Conservation (phyloP, 345 rosid genomes). For the Citrus australasica region DNA sequence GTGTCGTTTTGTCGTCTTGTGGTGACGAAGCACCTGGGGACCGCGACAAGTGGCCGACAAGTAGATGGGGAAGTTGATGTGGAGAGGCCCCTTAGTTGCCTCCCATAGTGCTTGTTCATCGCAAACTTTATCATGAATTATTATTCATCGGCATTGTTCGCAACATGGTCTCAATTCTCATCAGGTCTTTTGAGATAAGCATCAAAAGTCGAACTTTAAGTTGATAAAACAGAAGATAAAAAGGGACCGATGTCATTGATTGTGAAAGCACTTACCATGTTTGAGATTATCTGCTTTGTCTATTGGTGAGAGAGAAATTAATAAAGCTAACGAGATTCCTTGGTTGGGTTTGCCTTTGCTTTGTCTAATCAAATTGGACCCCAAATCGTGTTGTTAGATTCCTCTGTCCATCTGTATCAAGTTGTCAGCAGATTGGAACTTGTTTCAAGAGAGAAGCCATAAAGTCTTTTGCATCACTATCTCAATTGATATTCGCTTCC, state of each 20-base stretch:
- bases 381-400: slow-evolving; percentile 24
- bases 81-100: slow-evolving; percentile 7
- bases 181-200: slow-evolving; percentile 14
- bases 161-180: neutral
- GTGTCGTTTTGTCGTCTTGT: neutral
- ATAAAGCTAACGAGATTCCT: slow-evolving; percentile 19
- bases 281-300: slow-evolving; percentile 21
- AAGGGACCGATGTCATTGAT: slow-evolving; percentile 1
- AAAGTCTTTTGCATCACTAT: slow-evolving; percentile 8
- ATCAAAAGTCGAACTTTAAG: slow-evolving; percentile 7
- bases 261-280: slow-evolving; percentile 8
- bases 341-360: slow-evolving; percentile 22
- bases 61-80: slow-evolving; percentile 24
- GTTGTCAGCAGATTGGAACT: slow-evolving; percentile 6
- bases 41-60: slow-evolving; percentile 35
- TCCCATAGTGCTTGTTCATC: slow-evolving; percentile 17
- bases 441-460: slow-evolving; percentile 4
- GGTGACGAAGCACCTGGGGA: slow-evolving; percentile 6
- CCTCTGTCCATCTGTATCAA: slow-evolving; percentile 25
- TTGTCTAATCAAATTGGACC: slow-evolving; percentile 31
- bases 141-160: neutral
- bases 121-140: slow-evolving; percentile 8
- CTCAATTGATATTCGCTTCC: neutral
- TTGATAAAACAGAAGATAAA: slow-evolving; percentile 10
- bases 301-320: neutral